phyloP scores from a whole-genome alignment of 495 filamentous ascomycete genomes.

The Geopyxis carbonaria region DNA sequence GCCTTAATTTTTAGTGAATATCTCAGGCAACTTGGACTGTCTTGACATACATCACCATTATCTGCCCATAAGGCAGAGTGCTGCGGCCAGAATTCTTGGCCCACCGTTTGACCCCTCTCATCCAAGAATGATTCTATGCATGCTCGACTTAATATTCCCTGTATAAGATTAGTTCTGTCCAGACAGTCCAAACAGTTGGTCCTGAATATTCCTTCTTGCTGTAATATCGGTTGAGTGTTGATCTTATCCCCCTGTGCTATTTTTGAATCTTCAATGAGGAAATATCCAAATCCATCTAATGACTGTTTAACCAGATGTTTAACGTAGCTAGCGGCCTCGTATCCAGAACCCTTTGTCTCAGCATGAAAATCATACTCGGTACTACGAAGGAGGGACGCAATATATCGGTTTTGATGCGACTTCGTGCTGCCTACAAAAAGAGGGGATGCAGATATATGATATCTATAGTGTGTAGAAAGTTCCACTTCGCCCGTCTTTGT shows the following conservation, averaged over 20 bases:
- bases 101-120: slow-evolving; percentile 46
- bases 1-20: slow-evolving; percentile 24
- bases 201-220: slow-evolving; percentile 86
- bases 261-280: slow-evolving; percentile 45
- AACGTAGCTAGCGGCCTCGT: slow-evolving; percentile 71
- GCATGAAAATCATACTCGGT: slow-evolving; percentile 93
- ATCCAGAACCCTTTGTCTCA: slow-evolving; percentile 79
- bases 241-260: too few species aligned
- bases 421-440: slow-evolving; percentile 33
- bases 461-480: slow-evolving; percentile 56
- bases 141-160: slow-evolving; percentile 87
- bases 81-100: slow-evolving; percentile 69
- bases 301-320: slow-evolving; percentile 53
- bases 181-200: slow-evolving; percentile 95
- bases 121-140: slow-evolving; percentile 62
- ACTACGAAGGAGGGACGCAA: slow-evolving; percentile 39
- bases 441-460: slow-evolving; percentile 54
- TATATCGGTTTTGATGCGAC: neutral
- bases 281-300: slow-evolving; percentile 76
- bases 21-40: neutral
- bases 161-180: slow-evolving; percentile 88
- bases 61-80: slow-evolving; percentile 96
- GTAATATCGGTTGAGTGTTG: slow-evolving; percentile 29
- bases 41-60: slow-evolving; percentile 61
- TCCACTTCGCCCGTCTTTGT: slow-evolving; percentile 70